A percentile compares a stretch with the other conserved stretches of the same genome.
These are phyloP conservation scores for Amyloporia xantha DNA, from an alignment of 768 basidiomycete genomes.

Conservation along the genomic window DNA sequence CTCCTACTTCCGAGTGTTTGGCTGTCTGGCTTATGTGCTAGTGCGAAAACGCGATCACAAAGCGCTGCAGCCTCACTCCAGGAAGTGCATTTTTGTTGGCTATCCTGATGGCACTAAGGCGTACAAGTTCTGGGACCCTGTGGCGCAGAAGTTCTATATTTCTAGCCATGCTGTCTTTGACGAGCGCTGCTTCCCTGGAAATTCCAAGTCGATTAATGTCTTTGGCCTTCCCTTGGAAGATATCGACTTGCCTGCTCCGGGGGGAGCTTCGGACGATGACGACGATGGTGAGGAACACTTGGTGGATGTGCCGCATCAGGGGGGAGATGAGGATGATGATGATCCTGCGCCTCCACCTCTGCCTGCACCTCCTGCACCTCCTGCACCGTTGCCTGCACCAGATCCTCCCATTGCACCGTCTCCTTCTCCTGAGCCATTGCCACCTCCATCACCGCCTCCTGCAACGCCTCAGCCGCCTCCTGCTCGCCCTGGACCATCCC, in stretches of 20 bases:
- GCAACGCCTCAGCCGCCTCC: too few species aligned
- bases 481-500: background rate
- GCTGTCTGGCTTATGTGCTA: conserved; percentile 33
- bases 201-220: conserved; percentile 5
- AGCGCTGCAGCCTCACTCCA: conserved; percentile 13
- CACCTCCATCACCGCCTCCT: too few species aligned
- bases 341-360: too few species aligned
- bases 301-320: conserved; percentile 8
- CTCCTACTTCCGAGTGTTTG: conserved; percentile 29
- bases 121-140: conserved; percentile 9
- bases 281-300: conserved; percentile 1
- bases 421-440: too few species aligned
- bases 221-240: conserved; percentile 4
- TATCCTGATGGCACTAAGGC: conserved; percentile 10
- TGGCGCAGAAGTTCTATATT: conserved; percentile 8
- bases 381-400: too few species aligned
- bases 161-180: conserved; percentile 10
- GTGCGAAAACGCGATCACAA: conserved; percentile 30
- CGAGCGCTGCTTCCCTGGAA: conserved; percentile 7
- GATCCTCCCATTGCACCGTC: too few species aligned
- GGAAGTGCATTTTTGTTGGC: conserved; percentile 28
- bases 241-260: conserved; percentile 3
- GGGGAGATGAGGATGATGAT: conserved; percentile 8
- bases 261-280: background rate
- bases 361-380: conserved; percentile 9